A percentile compares a stretch with the other conserved stretches of the same genome.
Conservation (phyloP, 2,329 filamentous ascomycete genomes). For the Tolypocladium tropicale region DNA sequence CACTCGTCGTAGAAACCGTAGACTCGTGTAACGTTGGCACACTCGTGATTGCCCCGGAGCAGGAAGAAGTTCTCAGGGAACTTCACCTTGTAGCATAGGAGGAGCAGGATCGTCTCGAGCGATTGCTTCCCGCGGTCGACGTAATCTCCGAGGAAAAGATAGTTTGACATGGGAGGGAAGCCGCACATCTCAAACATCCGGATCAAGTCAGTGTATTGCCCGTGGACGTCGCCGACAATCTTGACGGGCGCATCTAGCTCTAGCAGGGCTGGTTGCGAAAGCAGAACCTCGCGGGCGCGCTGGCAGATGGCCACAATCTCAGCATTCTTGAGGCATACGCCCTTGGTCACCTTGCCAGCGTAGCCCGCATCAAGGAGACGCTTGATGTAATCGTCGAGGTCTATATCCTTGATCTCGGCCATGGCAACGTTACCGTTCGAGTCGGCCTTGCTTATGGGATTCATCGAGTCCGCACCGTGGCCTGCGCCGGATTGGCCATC, state of each 20-base stretch:
- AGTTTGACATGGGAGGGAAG: slow-evolving; percentile 86
- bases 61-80: slow-evolving; percentile 97
- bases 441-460: slow-evolving; percentile 30
- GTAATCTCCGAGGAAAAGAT: slow-evolving; percentile 90
- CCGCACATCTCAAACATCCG: slow-evolving; percentile 98
- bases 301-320: slow-evolving; percentile 92
- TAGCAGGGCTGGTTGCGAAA: slow-evolving; percentile 83
- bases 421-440: slow-evolving; percentile 58
- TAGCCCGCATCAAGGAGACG: slow-evolving; percentile 90
- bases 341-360: slow-evolving; percentile 93
- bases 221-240: slow-evolving; percentile 94
- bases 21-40: slow-evolving; percentile 88
- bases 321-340: slow-evolving; percentile 92
- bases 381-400: slow-evolving; percentile 95
- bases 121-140: slow-evolving; percentile 95
- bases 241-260: slow-evolving; percentile 94
- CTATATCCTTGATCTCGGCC: slow-evolving; percentile 81
- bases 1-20: slow-evolving; percentile 99
- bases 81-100: slow-evolving; percentile 95
- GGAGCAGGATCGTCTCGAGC: slow-evolving; percentile 82
- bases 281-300: slow-evolving; percentile 76
- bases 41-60: slow-evolving; percentile 90
- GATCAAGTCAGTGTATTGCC: slow-evolving; percentile 92
- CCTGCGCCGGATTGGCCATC: slow-evolving; percentile 62
- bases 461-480: slow-evolving; percentile 33